Base-by-base conservation (phyloP, 768 basidiomycete genomes). In the Megacollybia marginata region DNA sequence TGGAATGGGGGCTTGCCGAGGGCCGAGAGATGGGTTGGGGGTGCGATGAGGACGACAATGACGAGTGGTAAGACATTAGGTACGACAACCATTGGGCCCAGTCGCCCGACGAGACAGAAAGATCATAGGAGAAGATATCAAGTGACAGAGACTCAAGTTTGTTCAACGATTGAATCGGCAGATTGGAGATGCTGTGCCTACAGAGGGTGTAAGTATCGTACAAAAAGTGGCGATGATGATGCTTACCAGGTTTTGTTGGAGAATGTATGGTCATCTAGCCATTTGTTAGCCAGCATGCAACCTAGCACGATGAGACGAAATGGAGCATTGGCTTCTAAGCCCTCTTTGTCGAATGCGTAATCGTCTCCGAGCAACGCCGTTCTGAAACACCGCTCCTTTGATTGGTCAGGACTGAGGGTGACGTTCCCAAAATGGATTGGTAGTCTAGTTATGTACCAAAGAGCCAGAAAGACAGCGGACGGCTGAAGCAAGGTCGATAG, bases 221-320 rank as follows among this genome's bases (percentile, higher is more conserved):
- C 6, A 6, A 28, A 28, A 28, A 28, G 23, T 28, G 23, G 6
- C 23, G 6, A 6, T 28, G 23, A 42, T 35, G 34, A 36, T 42
- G 62, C 81, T 52, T 62, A 88, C 88, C 88, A 91, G 48, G 88
- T 91, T 69, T 88, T 90, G 67, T 90, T 90, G 36, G 87, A 89
- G 65, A 90, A 91, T 0, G 88, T 90, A 59, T 91, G 88, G 57
- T 91, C 88, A 55, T 90, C 88, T 55, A 91, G 61, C 88, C 88
- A 90, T 66, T 91, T 91, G 64, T 90, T 90, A 16, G 88, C 86
- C 33, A 91, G 69, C 87, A 91, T 89, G 54, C 82, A 88, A 16
- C 88, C 88, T 19, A 91, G 71, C 19, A 91, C 76, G 51, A 90
- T 71, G 40, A 91, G 71, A 48, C 85, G 79, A 64, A 89, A 90